phyloP scores from a whole-genome alignment of 1,139 yeast genomes.

The Debaryomyces udenii region DNA sequence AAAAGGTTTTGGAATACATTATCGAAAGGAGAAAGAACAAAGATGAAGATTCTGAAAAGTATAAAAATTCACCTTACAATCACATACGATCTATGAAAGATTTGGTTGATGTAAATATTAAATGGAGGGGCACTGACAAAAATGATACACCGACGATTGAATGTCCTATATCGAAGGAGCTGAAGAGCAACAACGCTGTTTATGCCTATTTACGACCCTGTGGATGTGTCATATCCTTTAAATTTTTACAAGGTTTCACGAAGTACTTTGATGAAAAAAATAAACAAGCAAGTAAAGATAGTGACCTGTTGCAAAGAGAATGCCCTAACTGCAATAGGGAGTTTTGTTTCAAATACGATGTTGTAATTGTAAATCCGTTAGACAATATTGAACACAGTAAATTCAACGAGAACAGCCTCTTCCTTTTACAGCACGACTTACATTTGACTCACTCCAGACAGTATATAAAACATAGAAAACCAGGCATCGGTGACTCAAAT shows the following conservation, averaged over 20 bases:
- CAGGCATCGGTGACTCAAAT: constrained; percentile 19
- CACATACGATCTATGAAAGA: constrained; percentile 48
- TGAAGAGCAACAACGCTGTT: constrained; percentile 26
- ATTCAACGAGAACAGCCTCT: constrained; percentile 42
- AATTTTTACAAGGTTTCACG: constrained; percentile 23
- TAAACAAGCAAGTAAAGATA: background rate
- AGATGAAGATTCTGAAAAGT: constrained; percentile 26
- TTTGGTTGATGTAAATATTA: constrained; percentile 29
- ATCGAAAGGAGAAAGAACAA: constrained; percentile 36
- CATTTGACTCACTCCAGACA: constrained; percentile 54
- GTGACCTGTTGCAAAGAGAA: constrained; percentile 4
- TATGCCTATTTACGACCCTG: constrained; percentile 40
- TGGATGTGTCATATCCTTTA: constrained; percentile 43
- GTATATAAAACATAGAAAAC: constrained; percentile 30
- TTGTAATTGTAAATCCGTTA: constrained; percentile 35
- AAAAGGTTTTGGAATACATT: constrained; percentile 61
- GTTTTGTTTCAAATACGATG: constrained; percentile 30
- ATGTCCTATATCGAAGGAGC: constrained; percentile 51
- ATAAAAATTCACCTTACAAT: constrained; percentile 20
- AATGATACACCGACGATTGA: constrained; percentile 29
- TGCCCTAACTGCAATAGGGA: constrained; percentile 41
- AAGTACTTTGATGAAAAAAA: constrained; percentile 14
- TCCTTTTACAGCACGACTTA: constrained; percentile 25
- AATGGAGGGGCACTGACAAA: constrained; percentile 28
- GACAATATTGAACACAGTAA: constrained; percentile 23